Base-by-base conservation (phyloP, 331 rosid genomes). In the Malus hybrid region DNA sequence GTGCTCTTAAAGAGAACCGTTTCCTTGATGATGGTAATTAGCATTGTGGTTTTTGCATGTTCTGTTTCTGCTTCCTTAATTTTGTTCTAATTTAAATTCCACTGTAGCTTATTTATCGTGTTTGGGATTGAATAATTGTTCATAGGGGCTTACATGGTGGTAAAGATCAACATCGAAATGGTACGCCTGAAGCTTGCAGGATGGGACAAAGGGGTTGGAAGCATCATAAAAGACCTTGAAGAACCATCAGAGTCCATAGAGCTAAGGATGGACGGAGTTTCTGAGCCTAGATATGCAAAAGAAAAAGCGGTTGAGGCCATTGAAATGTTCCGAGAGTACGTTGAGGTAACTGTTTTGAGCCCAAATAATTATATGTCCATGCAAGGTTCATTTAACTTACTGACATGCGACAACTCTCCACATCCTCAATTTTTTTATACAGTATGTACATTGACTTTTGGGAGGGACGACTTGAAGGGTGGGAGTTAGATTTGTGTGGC, bases 401-500 rank as follows among this genome's bases (percentile, higher is more conserved):
- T 39, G 4, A 50, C 56, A 18, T 2, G 3, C 56, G 19, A 50
- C 9, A 50, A 50, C n/a, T 16, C 56, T 50, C 7, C 56, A 50
- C 56, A 50, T 50, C n/a, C n/a, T 16, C 7, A 50, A 6, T 4
- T 6, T 2, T 6, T 50, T 6, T 18, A 50, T 50, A 16, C 9
- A 39, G 11, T 39, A 39, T 39, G 44, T 10, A 33, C 32, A 39
- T 10, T 70, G 29, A 12, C 76, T n/a, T 73, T 33, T 69, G 88
- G 98, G 92, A 90, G 75, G 97, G 99, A 44, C 65, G 82, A 76
- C 74, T 92, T 50, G 84, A 85, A 82, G 99, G 96, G 76, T 94
- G 97, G 99, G 96, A 91, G 32, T 78, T 94, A 72, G 97, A 92
- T 46, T 81, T 90, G 24, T 92, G 99, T 76, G 95, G 97, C 77